phyloP scores from a whole-genome alignment of 768 basidiomycete species.

The Fomitopsis serialis region DNA sequence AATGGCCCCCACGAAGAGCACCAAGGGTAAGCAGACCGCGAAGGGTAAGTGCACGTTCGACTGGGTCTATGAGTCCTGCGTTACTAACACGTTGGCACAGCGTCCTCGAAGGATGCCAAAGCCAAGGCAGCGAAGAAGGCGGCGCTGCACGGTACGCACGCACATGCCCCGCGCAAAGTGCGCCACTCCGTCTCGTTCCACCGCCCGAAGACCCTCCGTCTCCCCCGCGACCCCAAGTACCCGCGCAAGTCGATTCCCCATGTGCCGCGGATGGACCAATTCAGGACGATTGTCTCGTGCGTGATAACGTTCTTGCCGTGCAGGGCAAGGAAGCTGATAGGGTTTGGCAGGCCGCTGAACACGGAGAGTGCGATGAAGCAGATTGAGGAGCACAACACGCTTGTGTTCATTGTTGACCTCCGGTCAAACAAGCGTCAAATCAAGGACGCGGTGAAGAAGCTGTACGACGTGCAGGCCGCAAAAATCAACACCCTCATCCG shows the following conservation, averaged over 20 bases:
- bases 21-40: slow-evolving; percentile 57
- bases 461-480: slow-evolving; percentile 94
- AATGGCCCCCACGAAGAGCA: slow-evolving; percentile 68
- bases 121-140: slow-evolving; percentile 97
- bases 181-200: slow-evolving; percentile 89
- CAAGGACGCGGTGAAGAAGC: slow-evolving; percentile 98
- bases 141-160: slow-evolving; percentile 81
- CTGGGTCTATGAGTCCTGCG: too few relatives aligned
- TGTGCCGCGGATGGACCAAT: slow-evolving; percentile 94
- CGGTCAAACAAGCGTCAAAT: slow-evolving; percentile 98
- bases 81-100: slow-evolving; percentile 5
- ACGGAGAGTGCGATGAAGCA: slow-evolving; percentile 99
- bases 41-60: slow-evolving; percentile 35
- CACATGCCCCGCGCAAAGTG: slow-evolving; percentile 72
- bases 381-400: slow-evolving; percentile 99
- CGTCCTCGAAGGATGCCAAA: slow-evolving; percentile 45
- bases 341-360: slow-evolving; percentile 66
- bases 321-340: not conserved
- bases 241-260: slow-evolving; percentile 93
- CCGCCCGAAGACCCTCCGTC: slow-evolving; percentile 89
- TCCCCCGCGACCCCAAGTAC: slow-evolving; percentile 84
- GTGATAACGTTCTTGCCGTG: slow-evolving; percentile 24
- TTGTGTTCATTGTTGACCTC: slow-evolving; percentile 96
- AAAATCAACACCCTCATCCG: slow-evolving; percentile 99
- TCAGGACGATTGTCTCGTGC: slow-evolving; percentile 87